phyloP scores from a whole-genome alignment of 192 early-diverging fungal genomes.

The Coemansia sp. region DNA sequence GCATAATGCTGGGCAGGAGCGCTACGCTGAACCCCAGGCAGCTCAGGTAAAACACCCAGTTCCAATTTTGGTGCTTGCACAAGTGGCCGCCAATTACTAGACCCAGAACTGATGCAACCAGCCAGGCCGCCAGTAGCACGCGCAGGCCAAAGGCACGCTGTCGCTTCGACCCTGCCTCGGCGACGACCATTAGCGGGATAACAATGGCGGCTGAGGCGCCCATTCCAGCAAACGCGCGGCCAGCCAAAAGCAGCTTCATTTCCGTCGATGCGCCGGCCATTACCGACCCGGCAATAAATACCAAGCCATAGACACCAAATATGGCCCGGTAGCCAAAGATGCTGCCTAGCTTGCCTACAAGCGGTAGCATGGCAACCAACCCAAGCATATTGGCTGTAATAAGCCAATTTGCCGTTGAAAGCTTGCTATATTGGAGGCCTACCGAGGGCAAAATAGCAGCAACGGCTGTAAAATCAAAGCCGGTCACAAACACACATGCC shows the following conservation, averaged over 20 bases:
- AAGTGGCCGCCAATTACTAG: slow-evolving; percentile 56
- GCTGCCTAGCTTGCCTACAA: slow-evolving; percentile 50
- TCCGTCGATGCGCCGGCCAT: slow-evolving; percentile 52
- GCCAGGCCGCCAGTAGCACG: slow-evolving; percentile 28
- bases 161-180: slow-evolving; percentile 24
- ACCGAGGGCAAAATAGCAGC: slow-evolving; percentile 69
- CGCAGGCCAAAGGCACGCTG: slow-evolving; percentile 31
- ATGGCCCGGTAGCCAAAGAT: slow-evolving; percentile 49
- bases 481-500: slow-evolving; percentile 63
- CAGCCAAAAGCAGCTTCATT: slow-evolving; percentile 57
- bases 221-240: slow-evolving; percentile 51
- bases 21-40: slow-evolving; percentile 28
- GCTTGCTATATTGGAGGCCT: slow-evolving; percentile 65
- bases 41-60: slow-evolving; percentile 55
- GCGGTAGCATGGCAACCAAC: slow-evolving; percentile 46
- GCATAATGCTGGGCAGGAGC: slow-evolving; percentile 30
- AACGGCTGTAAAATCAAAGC: slow-evolving; percentile 79
- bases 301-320: slow-evolving; percentile 13
- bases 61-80: slow-evolving; percentile 36
- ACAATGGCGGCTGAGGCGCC: slow-evolving; percentile 47
- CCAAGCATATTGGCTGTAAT: slow-evolving; percentile 60
- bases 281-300: slow-evolving; percentile 41
- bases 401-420: slow-evolving; percentile 73
- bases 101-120: slow-evolving; percentile 55
- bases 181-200: slow-evolving; percentile 54